These are phyloP conservation scores for Boletus sp. DNA, from an alignment of 1,284 basidiomycete species.

Conservation along the genomic window DNA sequence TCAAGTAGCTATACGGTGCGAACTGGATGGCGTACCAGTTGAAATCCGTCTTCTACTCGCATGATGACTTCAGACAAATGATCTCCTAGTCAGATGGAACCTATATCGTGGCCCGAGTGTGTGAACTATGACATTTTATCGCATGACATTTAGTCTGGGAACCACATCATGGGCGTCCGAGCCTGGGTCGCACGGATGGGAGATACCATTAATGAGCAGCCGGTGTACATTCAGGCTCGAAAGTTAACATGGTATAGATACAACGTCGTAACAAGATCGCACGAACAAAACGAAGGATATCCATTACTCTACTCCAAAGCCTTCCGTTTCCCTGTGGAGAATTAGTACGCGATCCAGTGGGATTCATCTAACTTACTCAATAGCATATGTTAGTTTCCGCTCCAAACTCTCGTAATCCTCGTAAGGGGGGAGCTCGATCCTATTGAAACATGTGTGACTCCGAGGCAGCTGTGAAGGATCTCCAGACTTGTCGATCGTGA, in stretches of 20 bases:
- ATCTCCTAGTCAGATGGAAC: too few relatives aligned
- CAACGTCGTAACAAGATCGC: constrained; percentile 2
- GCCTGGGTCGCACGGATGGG: too few relatives aligned
- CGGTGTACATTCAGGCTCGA: constrained; percentile 1
- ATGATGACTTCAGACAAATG: too few relatives aligned
- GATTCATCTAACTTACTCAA: constrained; percentile 59
- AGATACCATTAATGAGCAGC: constrained; percentile 1
- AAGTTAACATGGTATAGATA: constrained; percentile 16
- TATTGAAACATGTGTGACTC: constrained; percentile 90
- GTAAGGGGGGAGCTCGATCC: constrained; percentile 89
- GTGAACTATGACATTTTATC: too few relatives aligned
- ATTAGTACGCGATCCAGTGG: constrained; percentile 1
- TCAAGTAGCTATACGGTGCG: neutral
- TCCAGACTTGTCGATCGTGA: constrained; percentile 96
- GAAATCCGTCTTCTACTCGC: constrained; percentile 65
- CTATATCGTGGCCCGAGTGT: too few relatives aligned
- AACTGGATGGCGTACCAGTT: constrained; percentile 40
- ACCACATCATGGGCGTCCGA: too few relatives aligned
- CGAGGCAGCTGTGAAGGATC: constrained; percentile 87
- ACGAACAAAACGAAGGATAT: constrained; percentile 6
- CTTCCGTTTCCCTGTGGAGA: constrained; percentile 54
- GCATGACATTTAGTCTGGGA: neutral
- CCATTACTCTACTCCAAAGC: constrained; percentile 40
- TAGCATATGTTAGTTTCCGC: constrained; percentile 85
- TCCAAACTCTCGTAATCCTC: constrained; percentile 87